phyloP scores from a whole-genome alignment of 106 monocot species.

The Ottelia alismoides region DNA sequence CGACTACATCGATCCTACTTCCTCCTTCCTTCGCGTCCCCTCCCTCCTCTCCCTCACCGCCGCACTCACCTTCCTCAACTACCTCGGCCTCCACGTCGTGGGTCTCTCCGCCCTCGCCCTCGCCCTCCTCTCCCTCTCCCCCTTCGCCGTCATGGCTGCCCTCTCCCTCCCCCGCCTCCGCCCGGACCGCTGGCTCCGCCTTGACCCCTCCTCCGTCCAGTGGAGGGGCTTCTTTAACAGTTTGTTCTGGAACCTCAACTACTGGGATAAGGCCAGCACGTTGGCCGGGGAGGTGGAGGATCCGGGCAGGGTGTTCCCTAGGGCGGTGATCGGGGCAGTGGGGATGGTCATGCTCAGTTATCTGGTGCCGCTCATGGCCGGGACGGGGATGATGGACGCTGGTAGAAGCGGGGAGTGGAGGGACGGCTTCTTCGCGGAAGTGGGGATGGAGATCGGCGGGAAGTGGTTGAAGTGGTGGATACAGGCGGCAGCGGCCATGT shows the following conservation, averaged over 20 bases:
- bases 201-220: slow-evolving; percentile 16
- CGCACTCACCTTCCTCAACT: slow-evolving; percentile 73
- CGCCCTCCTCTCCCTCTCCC: slow-evolving; percentile 63
- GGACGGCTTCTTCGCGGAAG: slow-evolving; percentile 74
- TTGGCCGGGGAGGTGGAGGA: slow-evolving; percentile 83
- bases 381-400: slow-evolving; percentile 47
- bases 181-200: slow-evolving; percentile 38
- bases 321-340: slow-evolving; percentile 55
- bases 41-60: slow-evolving; percentile 32
- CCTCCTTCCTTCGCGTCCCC: slow-evolving; percentile 28
- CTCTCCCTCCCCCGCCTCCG: slow-evolving; percentile 45
- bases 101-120: slow-evolving; percentile 56
- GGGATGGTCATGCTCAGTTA: slow-evolving; percentile 56
- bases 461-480: slow-evolving; percentile 71
- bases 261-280: slow-evolving; percentile 94
- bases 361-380: slow-evolving; percentile 58
- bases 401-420: slow-evolving; percentile 44
- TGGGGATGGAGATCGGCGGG: slow-evolving; percentile 59
- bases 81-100: slow-evolving; percentile 77
- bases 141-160: slow-evolving; percentile 46
- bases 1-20: slow-evolving; percentile 44
- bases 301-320: slow-evolving; percentile 48
- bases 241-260: slow-evolving; percentile 94
- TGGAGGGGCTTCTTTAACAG: slow-evolving; percentile 55
- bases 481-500: slow-evolving; percentile 75